Evolutionary conservation across 805 yeast genomes (phyloP), one percentile per base, ranked within the genome.

Genomic region (Kazachstania viticola): DNA sequence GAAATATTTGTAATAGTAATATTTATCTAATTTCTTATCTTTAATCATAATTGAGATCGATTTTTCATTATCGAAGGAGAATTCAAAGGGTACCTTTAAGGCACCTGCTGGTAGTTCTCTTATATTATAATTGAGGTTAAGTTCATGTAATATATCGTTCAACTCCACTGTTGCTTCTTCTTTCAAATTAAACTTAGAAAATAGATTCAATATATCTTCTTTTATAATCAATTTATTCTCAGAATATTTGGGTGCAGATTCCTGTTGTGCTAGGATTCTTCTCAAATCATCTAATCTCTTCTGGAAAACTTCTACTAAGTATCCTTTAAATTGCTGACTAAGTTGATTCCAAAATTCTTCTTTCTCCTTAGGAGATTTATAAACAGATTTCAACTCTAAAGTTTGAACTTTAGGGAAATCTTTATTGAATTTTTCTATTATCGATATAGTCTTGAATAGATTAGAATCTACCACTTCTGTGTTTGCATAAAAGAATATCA

Each of bases 301-400:
- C 29, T 52, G 50, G 21, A 55, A 51, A n/a, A 49, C 44, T 14
- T 40, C 43, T 21, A 55, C 24, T 9, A 51, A 23, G 12, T 35
- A 41, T 4, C 32, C 25, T 28, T 51, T 51, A 24, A 55, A 27
- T 11, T 41, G 38, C 13, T 44, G 38, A 17, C 47, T 37, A 19
- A 52, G 36, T 17, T 46, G 45, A 26, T 33, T 36, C 59, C 59
- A 54, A 28, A 54, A 52, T 8, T 46, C 49, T 11, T 41, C 41
- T 30, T 42, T 49, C 25, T 51, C 58, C 17, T 36, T 40, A 5
- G 45, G 45, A 4, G 60, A 55, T 29, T 45, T 55, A 32, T 55
- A 55, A 17, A 55, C 54, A 13, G 59, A 46, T 37, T 46, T 51
- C 9, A 54, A 34, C 30, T 54, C 59, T n/a, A 54, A 27, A 5